These are phyloP conservation scores for Chalaropsis thielavioides DNA, from an alignment of 2,329 filamentous ascomycete genomes.

Conservation along the genomic window DNA sequence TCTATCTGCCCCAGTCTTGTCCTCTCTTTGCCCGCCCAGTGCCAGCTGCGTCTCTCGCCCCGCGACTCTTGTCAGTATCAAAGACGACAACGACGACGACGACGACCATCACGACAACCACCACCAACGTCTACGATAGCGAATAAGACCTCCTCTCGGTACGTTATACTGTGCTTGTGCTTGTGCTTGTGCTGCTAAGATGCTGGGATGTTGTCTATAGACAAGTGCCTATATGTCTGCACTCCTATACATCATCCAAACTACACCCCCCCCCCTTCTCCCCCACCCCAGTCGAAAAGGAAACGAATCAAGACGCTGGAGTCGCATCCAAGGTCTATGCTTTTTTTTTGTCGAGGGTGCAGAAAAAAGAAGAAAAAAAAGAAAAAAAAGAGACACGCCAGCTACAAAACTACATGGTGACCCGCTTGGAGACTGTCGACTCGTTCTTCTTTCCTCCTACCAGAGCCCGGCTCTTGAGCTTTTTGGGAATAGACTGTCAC, in stretches of 20 bases:
- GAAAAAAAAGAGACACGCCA: constrained; percentile 6
- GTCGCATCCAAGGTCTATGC: constrained; percentile 16
- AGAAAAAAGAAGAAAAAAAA: constrained; percentile 1
- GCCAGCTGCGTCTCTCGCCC: too few relatives aligned
- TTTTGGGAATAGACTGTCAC: not conserved
- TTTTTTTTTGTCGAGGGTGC: not conserved
- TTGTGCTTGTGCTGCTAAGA: not conserved
- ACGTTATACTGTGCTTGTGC: not conserved
- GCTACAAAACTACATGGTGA: constrained; percentile 15
- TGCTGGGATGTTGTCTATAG: not conserved
- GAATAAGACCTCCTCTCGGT: not conserved
- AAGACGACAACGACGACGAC: too few relatives aligned
- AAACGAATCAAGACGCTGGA: constrained; percentile 16
- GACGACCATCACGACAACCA: not conserved
- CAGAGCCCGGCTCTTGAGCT: constrained; percentile 15
- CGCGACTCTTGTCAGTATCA: too few relatives aligned
- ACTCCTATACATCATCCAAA: not conserved
- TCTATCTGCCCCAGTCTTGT: not conserved
- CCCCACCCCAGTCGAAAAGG: constrained; percentile 7
- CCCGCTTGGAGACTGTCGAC: constrained; percentile 1
- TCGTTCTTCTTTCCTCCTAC: constrained; percentile 5
- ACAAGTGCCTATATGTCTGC: constrained; percentile 4
- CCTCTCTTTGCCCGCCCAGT: not conserved
- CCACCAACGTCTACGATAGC: not conserved
- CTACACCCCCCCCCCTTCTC: not conserved